Base-by-base conservation (phyloP, 169 alveolate genomes). In the Besnoitia besnoiti region DNA sequence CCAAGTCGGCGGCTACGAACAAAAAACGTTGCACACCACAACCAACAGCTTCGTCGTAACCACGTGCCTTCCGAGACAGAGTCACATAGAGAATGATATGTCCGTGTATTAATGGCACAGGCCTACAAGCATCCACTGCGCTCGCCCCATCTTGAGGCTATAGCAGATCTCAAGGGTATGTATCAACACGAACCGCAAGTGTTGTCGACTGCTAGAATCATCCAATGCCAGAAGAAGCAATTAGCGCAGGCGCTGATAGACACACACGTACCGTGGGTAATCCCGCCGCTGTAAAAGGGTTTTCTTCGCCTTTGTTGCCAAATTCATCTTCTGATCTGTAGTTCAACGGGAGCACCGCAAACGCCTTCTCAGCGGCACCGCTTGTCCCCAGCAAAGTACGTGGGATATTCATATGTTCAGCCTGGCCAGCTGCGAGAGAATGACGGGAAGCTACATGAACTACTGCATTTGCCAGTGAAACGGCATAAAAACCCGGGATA, bases 281-380 rank as follows among this genome's bases (percentile, higher is more conserved):
- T 73, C 84, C 84, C 27, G 84, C 84, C 16, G 46, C 46, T 16
- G 40, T 73, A 44, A 73, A 73, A 39, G 84, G 84, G 27, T 73
- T 44, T 73, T 4, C 46, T 39, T 73, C 46, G 8, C 0, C 46
- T 12, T 12, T 33, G 37, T 4, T 27, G 0, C 24, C n/a, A 51
- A 12, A 0, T 16, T 3, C 84, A 16, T 73, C 44, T 0, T 73
- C 84, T 33, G 49, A 30, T 73, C 84, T 0, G 40, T 33, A 0
- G 33, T 73, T 73, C 46, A 73, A 16, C 27, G 84, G 84, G 40
- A 73, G 46, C 40, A 73, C 44, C 4, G 84, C 84, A 33, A 73
- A 73, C 14, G 84, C 84, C 42, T 73, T 73, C 30, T 73, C 46
- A 10, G 84, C 84, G 46, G 84, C 42, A 33, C 84, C 84, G 30